Evolutionary conservation across 345 rosid species (phyloP).

Genomic region (Noccaea caerulescens): DNA sequence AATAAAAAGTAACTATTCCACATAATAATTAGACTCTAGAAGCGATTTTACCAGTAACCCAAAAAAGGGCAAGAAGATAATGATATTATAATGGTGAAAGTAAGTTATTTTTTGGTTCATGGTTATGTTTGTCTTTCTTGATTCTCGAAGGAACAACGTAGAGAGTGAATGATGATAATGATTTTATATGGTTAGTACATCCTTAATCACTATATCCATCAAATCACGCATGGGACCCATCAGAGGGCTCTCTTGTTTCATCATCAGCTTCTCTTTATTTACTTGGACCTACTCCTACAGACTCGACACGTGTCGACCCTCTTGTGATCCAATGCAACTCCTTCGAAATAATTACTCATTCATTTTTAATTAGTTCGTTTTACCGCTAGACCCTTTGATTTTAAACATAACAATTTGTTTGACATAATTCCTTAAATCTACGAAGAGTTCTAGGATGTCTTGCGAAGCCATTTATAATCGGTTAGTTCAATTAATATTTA

Average conservation of each 20-base stretch:
- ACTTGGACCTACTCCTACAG: slow-evolving; percentile 3
- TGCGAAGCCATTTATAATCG: not conserved
- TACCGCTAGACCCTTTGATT: too few species aligned
- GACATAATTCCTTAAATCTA: too few species aligned
- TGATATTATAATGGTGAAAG: not conserved
- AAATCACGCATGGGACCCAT: slow-evolving; percentile 25
- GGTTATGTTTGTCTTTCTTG: not conserved
- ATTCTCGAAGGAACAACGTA: slow-evolving; percentile 31
- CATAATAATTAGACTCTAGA: not conserved
- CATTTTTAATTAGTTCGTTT: not conserved
- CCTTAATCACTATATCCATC: slow-evolving; percentile 43
- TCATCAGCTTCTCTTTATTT: slow-evolving; percentile 26
- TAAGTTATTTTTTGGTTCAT: not conserved
- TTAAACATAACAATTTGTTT: too few species aligned
- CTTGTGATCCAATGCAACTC: not conserved
- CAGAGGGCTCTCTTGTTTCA: slow-evolving; percentile 20
- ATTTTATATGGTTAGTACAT: slow-evolving; percentile 42
- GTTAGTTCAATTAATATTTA: not conserved
- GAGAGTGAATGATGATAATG: slow-evolving; percentile 36
- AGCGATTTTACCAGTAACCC: not conserved
- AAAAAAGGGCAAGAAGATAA: too few species aligned
- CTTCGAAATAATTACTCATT: not conserved
- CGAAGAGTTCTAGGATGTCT: not conserved
- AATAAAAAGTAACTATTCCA: not conserved
- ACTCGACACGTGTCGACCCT: slow-evolving; percentile 27